Conservation (phyloP, 2,329 filamentous ascomycete genomes). For the Ophiosphaerella korrae region DNA sequence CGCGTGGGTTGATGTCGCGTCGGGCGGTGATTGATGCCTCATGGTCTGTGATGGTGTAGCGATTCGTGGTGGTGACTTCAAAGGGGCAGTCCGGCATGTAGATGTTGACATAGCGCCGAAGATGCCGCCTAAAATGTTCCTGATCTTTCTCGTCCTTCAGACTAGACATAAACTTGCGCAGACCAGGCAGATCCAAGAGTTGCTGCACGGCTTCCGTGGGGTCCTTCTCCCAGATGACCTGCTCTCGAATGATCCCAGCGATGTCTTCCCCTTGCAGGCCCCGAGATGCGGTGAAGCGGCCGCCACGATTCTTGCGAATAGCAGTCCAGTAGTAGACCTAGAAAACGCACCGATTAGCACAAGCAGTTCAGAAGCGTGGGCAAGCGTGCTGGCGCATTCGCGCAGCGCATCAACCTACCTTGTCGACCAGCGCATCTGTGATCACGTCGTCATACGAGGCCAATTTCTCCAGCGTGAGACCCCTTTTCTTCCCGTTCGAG, state of each 20-base stretch:
- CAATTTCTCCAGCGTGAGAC: constrained; percentile 86
- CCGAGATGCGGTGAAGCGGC: constrained; percentile 82
- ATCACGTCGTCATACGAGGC: constrained; percentile 94
- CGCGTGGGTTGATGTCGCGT: constrained; percentile 76
- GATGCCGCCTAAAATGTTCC: constrained; percentile 82
- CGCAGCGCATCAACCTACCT: constrained; percentile 63
- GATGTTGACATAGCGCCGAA: constrained; percentile 89
- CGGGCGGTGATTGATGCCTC: constrained; percentile 88
- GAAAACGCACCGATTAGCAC: constrained; percentile 17
- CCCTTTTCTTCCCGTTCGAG: constrained; percentile 60
- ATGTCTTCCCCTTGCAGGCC: constrained; percentile 72
- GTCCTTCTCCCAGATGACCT: constrained; percentile 78
- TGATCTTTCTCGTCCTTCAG: constrained; percentile 79
- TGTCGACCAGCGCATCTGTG: constrained; percentile 93
- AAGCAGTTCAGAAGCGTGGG: constrained; percentile 5
- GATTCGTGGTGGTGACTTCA: constrained; percentile 91
- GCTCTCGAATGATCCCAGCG: constrained; percentile 62
- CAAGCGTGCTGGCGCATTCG: constrained; percentile 13
- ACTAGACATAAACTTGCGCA: constrained; percentile 71
- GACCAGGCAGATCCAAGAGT: constrained; percentile 72
- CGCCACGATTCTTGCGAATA: constrained; percentile 89
- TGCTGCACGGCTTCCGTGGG: constrained; percentile 70
- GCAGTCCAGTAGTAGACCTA: constrained; percentile 96
- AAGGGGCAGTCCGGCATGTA: constrained; percentile 94
- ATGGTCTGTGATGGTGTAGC: constrained; percentile 88